Evolutionary conservation across 805 yeast species (phyloP).

Genomic region (Schizosaccharomyces lindneri): DNA sequence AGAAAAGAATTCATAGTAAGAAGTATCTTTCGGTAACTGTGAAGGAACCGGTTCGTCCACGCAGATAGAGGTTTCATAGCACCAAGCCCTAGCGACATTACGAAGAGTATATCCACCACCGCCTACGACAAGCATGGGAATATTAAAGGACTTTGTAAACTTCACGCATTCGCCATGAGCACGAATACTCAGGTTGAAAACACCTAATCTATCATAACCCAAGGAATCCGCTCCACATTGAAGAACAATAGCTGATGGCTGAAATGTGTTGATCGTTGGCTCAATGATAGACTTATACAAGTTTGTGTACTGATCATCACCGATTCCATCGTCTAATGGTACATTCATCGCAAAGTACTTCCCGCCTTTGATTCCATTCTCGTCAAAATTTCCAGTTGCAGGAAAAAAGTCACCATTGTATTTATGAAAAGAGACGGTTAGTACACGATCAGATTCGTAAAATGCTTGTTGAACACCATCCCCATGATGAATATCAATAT

Average conservation of each 20-base stretch:
- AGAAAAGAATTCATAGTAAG: conserved; percentile 61
- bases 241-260: conserved; percentile 86
- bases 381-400: conserved; percentile 72
- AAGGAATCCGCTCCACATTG: conserved; percentile 97
- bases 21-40: conserved; percentile 26
- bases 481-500: conserved; percentile 81
- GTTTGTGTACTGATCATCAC: conserved; percentile 75
- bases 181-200: conserved; percentile 74
- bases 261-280: conserved; percentile 65
- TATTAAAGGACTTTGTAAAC: conserved; percentile 63
- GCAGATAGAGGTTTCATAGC: conserved; percentile 68
- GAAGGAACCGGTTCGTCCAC: conserved; percentile 27
- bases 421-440: conserved; percentile 77
- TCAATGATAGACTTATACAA: conserved; percentile 46
- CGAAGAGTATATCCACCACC: conserved; percentile 98
- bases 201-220: conserved; percentile 85
- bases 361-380: conserved; percentile 70
- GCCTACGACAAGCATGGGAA: conserved; percentile 77
- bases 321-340: conserved; percentile 85
- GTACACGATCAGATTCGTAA: conserved; percentile 72
- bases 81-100: conserved; percentile 85
- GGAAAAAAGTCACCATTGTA: conserved; percentile 74
- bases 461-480: conserved; percentile 92
- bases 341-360: conserved; percentile 71
- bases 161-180: conserved; percentile 94